A percentile compares a stretch with the other conserved stretches of the same genome.
These are phyloP conservation scores for Smittium culicis DNA, from an alignment of 371 early-diverging fungal genomes.

Conservation along the genomic window DNA sequence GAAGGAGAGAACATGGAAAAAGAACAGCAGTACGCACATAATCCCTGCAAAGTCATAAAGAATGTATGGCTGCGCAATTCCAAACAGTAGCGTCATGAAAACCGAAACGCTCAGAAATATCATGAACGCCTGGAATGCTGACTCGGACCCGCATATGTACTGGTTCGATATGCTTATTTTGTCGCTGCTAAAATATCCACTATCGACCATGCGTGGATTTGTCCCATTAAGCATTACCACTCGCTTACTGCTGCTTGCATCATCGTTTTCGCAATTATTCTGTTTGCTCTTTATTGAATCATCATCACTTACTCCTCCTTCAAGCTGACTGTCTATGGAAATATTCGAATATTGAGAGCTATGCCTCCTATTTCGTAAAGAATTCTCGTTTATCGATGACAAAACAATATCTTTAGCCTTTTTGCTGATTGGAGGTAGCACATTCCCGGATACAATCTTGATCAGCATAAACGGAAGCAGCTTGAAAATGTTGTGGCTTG, in stretches of 20 bases:
- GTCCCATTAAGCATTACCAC: too few relatives aligned
- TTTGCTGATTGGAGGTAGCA: neutral
- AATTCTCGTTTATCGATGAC: too few relatives aligned
- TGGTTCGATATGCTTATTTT: too few relatives aligned
- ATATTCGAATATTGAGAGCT: too few relatives aligned
- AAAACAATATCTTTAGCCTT: too few relatives aligned
- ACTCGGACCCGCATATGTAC: neutral
- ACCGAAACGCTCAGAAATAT: neutral
- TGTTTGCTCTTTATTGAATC: neutral
- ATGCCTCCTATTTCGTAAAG: too few relatives aligned
- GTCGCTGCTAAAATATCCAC: too few relatives aligned
- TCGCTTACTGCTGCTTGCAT: neutral
- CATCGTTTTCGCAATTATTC: neutral
- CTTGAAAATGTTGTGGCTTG: slow-evolving; percentile 27
- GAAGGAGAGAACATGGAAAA: neutral
- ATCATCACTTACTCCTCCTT: neutral
- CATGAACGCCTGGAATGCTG: neutral
- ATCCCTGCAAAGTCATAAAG: neutral
- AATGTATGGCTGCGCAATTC: neutral
- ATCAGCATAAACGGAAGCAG: slow-evolving; percentile 27
- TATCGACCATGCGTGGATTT: too few relatives aligned
- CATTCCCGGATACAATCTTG: slow-evolving; percentile 12
- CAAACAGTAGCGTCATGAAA: neutral
- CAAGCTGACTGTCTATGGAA: too few relatives aligned
- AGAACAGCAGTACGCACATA: neutral